Evolutionary conservation across 805 yeast genomes (phyloP).

Genomic region (Helenozyma baotianmanensis): DNA sequence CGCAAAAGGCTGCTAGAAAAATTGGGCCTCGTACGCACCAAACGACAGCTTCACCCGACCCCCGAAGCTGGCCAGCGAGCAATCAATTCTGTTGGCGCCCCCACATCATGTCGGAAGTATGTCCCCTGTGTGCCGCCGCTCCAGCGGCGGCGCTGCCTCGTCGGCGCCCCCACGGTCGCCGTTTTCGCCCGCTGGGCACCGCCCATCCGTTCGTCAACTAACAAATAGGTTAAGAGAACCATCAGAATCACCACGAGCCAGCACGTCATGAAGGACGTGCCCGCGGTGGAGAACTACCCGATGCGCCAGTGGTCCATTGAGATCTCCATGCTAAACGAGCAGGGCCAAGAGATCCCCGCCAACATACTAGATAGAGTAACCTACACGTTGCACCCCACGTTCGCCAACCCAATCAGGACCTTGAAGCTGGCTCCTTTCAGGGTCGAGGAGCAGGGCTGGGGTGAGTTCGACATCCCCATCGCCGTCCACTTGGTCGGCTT

Average conservation of each 20-base stretch:
- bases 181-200: not conserved
- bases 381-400: slow-evolving; percentile 92
- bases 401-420: slow-evolving; percentile 80
- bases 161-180: not conserved
- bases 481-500: slow-evolving; percentile 59
- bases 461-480: slow-evolving; percentile 89
- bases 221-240: slow-evolving; percentile 66
- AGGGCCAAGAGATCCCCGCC: slow-evolving; percentile 83
- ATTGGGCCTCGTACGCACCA: slow-evolving; percentile 8
- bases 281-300: slow-evolving; percentile 87
- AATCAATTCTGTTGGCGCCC: not conserved
- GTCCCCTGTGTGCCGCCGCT: slow-evolving; percentile 2
- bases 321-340: slow-evolving; percentile 67
- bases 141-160: not conserved
- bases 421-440: slow-evolving; percentile 79
- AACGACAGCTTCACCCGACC: too few species aligned
- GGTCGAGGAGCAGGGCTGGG: slow-evolving; percentile 96
- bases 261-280: slow-evolving; percentile 71
- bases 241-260: slow-evolving; percentile 85
- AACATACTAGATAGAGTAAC: slow-evolving; percentile 86
- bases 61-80: too few species aligned
- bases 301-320: slow-evolving; percentile 91
- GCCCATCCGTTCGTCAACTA: slow-evolving; percentile 4
- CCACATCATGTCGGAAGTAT: slow-evolving; percentile 19
- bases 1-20: slow-evolving; percentile 1